Evolutionary conservation across 768 basidiomycete genomes (phyloP).

Genomic region (Boletus pseudo-olivaceus): DNA sequence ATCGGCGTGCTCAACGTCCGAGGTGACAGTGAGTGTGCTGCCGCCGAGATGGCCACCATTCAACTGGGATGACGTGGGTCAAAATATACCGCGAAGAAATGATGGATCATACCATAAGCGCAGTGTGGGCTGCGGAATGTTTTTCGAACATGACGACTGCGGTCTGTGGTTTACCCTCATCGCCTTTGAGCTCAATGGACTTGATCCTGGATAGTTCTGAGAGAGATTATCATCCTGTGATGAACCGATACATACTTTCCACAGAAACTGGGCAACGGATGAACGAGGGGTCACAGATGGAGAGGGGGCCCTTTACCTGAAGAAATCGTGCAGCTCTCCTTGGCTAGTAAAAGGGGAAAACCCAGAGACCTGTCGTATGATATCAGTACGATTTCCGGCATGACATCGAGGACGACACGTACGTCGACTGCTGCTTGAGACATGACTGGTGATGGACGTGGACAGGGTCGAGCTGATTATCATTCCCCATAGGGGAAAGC

Average conservation of each 20-base stretch:
- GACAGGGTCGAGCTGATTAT: background rate
- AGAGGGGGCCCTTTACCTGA: slow-evolving; percentile 52
- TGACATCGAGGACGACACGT: slow-evolving; percentile 9
- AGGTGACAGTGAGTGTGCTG: slow-evolving; percentile 62
- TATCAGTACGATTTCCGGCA: background rate
- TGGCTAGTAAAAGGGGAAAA: slow-evolving; percentile 66
- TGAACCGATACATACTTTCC: slow-evolving; percentile 55
- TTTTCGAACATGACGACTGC: slow-evolving; percentile 88
- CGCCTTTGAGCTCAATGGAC: slow-evolving; percentile 55
- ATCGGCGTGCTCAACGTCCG: slow-evolving; percentile 58
- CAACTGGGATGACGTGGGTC: slow-evolving; percentile 39
- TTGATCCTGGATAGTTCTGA: slow-evolving; percentile 47
- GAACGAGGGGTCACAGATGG: background rate
- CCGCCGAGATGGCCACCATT: slow-evolving; percentile 79
- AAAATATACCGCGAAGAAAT: rapidly evolving
- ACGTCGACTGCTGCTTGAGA: slow-evolving; percentile 35
- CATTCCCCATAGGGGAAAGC: background rate
- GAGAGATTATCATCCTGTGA: background rate
- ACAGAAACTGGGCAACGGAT: slow-evolving; percentile 60
- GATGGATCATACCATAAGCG: slow-evolving; percentile 57
- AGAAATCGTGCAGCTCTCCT: slow-evolving; percentile 72
- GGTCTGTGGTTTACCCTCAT: slow-evolving; percentile 34
- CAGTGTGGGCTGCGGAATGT: slow-evolving; percentile 77
- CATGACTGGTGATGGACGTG: slow-evolving; percentile 14
- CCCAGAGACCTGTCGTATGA: slow-evolving; percentile 55